These are phyloP conservation scores for Podaxis carcinomalis DNA, from an alignment of 768 basidiomycete species.

Conservation along the genomic window DNA sequence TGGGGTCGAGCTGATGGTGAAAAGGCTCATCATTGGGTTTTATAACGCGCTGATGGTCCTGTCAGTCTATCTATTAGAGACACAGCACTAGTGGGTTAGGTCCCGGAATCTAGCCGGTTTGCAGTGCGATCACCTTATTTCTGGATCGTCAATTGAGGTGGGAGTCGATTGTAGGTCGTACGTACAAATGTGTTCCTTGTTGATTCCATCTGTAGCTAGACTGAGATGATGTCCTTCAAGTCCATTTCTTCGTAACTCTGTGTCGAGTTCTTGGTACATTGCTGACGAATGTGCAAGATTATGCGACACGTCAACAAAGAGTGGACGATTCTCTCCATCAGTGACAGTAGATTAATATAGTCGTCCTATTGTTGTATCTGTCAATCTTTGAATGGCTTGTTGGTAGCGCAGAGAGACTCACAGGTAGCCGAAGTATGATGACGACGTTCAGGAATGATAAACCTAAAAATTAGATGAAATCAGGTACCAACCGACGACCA, in stretches of 20 bases:
- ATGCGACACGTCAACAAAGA: conserved; percentile 7
- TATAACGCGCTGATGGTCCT: no score
- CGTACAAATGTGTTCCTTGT: background rate
- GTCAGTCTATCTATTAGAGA: no score
- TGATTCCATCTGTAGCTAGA: background rate
- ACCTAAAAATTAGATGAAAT: conserved; percentile 2
- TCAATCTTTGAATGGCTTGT: background rate
- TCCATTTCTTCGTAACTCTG: background rate
- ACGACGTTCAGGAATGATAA: conserved; percentile 7
- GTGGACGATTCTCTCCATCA: conserved; percentile 7
- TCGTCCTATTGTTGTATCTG: background rate
- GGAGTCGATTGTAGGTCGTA: background rate
- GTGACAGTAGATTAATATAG: conserved; percentile 6
- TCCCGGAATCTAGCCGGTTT: background rate
- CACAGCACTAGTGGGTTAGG: background rate
- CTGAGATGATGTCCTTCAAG: background rate
- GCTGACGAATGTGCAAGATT: conserved; percentile 1
- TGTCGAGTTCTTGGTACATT: background rate
- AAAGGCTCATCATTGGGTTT: no score
- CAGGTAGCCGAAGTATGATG: conserved; percentile 7
- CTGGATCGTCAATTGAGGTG: background rate
- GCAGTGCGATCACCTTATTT: background rate
- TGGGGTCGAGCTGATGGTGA: no score
- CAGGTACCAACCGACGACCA: background rate
- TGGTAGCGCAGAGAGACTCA: background rate